Percentiles rank a stretch among this genome's conserved stretches.
phyloP scores from a whole-genome alignment of 1,284 basidiomycete genomes.

The Neotropicomus parvogracilis region DNA sequence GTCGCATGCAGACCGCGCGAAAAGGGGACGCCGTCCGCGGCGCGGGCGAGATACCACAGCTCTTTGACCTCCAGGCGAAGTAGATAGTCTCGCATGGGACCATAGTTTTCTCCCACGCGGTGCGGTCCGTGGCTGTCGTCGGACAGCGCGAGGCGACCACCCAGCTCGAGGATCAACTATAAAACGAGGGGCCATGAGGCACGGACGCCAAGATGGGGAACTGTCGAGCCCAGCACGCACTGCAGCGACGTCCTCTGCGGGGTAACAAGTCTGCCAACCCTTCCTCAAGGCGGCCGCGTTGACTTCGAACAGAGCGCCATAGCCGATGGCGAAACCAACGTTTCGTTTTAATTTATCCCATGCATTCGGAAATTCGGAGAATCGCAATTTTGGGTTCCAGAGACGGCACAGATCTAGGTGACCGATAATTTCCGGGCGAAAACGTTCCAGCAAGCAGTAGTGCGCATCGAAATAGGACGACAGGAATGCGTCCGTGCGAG shows the following conservation, averaged over 20 bases:
- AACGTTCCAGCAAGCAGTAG: slow-evolving; percentile 59
- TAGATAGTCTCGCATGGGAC: slow-evolving; percentile 68
- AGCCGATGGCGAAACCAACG: slow-evolving; percentile 66
- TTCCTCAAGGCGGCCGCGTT: slow-evolving; percentile 94
- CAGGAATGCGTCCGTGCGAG: slow-evolving; percentile 49
- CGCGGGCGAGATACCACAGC: slow-evolving; percentile 63
- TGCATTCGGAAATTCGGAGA: slow-evolving; percentile 54
- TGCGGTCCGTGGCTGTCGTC: slow-evolving; percentile 95
- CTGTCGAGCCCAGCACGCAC: slow-evolving; percentile 43
- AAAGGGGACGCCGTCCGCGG: slow-evolving; percentile 31
- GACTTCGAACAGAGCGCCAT: slow-evolving; percentile 92
- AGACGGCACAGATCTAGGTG: slow-evolving; percentile 91
- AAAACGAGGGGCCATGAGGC: slow-evolving; percentile 19
- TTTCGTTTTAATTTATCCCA: slow-evolving; percentile 76
- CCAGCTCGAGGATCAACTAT: slow-evolving; percentile 66
- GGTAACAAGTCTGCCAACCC: slow-evolving; percentile 85
- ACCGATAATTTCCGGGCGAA: slow-evolving; percentile 87
- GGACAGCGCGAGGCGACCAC: slow-evolving; percentile 81
- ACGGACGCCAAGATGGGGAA: slow-evolving; percentile 10
- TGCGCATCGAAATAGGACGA: slow-evolving; percentile 82
- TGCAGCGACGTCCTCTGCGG: slow-evolving; percentile 71
- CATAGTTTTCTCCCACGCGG: slow-evolving; percentile 87
- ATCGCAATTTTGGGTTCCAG: slow-evolving; percentile 59
- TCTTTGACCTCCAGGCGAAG: slow-evolving; percentile 54
- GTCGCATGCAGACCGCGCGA: slow-evolving; percentile 43